phyloP scores from a whole-genome alignment of 2,329 filamentous ascomycete species.

The Pestalotiopsis sp. region DNA sequence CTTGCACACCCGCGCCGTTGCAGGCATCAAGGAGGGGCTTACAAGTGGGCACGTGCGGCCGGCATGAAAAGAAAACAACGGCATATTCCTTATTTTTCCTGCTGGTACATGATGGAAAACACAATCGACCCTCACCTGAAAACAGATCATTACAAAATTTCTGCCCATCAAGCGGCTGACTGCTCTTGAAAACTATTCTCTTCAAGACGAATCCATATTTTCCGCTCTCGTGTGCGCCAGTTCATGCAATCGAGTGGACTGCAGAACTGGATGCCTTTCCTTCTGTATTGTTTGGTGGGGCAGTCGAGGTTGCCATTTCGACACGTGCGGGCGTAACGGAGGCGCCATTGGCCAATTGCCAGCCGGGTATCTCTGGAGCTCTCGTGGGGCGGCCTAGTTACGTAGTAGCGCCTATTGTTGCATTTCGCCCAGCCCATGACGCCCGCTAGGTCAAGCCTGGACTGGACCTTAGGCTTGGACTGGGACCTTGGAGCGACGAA shows the following conservation, averaged over 20 bases:
- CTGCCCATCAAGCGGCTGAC: background rate
- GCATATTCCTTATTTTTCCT: too few relatives aligned
- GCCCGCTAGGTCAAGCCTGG: background rate
- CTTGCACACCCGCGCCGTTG: background rate
- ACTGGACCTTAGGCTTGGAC: background rate
- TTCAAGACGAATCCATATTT: background rate
- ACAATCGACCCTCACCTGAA: background rate
- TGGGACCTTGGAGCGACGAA: background rate
- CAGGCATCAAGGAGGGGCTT: background rate
- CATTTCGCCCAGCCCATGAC: background rate
- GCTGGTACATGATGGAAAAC: too few relatives aligned
- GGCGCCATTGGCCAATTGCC: slow-evolving; percentile 7
- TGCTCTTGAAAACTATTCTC: background rate
- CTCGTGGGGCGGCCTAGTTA: background rate
- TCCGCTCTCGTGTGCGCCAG: background rate
- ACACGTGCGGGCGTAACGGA: slow-evolving; percentile 3
- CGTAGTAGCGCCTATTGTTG: background rate
- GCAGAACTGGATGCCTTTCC: background rate
- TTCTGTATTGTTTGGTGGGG: background rate
- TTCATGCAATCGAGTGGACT: background rate
- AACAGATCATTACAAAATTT: background rate
- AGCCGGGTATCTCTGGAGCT: background rate
- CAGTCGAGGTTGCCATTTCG: background rate
- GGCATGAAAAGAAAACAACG: too few relatives aligned
- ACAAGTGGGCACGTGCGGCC: background rate